Evolutionary conservation across 768 basidiomycete species (phyloP), one percentile per base, ranked within the genome.

Genomic region (Hysterangium stoloniferum): DNA sequence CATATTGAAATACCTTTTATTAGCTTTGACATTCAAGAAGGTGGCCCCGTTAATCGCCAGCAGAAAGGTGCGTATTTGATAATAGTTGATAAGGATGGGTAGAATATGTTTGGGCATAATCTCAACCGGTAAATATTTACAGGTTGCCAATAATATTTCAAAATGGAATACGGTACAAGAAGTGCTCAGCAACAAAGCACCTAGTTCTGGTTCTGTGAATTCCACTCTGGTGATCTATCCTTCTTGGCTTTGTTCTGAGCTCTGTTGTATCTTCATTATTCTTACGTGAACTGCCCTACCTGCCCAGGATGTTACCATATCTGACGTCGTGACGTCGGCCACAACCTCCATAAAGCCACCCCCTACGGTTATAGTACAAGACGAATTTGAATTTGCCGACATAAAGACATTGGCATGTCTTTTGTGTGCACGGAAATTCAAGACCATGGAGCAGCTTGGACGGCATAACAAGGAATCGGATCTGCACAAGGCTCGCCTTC

Each of bases 141-240:
- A 96, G 90, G 87, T 82, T 38, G 86, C 78, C 43, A 86, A 78
- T 64, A 92, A 93, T 60, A 97, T 99, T 62, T 83, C 77, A 60
- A 97, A 98, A 64, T 99, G 95, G 96, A 98, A 94, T 63, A 85
- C 84, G 69, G 89, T 94, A 8, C 90, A 95, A 66, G 85, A 84
- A 66, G 94, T 92, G 60, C 74, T 96, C 44, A 78, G 76, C 31
- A 73, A 78, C 53, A 51, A 68, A 28, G 61, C 60, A 52, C 54
- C 61, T 45, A 55, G 52, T 33, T 53, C 59, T 53, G 38, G 58
- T 53, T 50, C 57, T 40, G 44, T 58, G 24, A 45, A 48, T 61
- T 46, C 64, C 64, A 58, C 61, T 57, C 56, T 58, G 42, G 38
- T 33, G 31, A 56, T 28, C 42, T 34, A 55, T 17, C 54, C 57